A percentile compares a stretch with the other conserved stretches of the same genome.
Conservation (phyloP, 2,329 filamentous ascomycete genomes). For the Cercospora citrullina region DNA sequence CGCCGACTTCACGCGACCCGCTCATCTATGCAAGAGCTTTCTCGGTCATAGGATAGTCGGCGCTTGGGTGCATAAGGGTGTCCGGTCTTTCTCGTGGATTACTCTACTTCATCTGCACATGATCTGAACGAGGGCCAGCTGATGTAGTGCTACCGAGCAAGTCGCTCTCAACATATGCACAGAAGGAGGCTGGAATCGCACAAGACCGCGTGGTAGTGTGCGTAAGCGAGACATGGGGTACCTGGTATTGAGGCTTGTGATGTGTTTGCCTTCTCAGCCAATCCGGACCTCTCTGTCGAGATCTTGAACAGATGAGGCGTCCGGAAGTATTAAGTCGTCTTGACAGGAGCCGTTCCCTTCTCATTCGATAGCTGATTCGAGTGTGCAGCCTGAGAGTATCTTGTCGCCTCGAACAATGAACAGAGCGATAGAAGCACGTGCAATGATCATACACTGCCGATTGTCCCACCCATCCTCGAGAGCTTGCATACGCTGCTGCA, state of each 20-base stretch:
- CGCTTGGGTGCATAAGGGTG: constrained; percentile 8
- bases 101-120: constrained; percentile 7
- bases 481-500: constrained; percentile 7
- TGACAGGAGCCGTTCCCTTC: background rate
- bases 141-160: background rate
- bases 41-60: constrained; percentile 4
- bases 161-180: constrained; percentile 3
- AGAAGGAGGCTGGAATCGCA: constrained; percentile 18
- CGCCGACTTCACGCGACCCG: constrained; percentile 9
- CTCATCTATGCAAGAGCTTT: constrained; percentile 4
- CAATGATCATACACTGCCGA: constrained; percentile 1
- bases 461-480: constrained; percentile 4
- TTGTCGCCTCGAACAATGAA: background rate
- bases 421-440: background rate
- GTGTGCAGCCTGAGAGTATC: background rate
- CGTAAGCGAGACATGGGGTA: constrained; percentile 5
- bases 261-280: background rate
- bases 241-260: constrained; percentile 16
- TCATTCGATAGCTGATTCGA: background rate
- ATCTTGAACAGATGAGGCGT: background rate
- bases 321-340: background rate
- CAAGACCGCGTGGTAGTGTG: background rate
- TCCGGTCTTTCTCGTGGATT: background rate
- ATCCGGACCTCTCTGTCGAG: background rate
- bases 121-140: background rate